Percentiles rank a stretch among this genome's conserved stretches.
Evolutionary conservation across 306 rosid genomes (phyloP).

Genomic region (Malus domestica): DNA sequence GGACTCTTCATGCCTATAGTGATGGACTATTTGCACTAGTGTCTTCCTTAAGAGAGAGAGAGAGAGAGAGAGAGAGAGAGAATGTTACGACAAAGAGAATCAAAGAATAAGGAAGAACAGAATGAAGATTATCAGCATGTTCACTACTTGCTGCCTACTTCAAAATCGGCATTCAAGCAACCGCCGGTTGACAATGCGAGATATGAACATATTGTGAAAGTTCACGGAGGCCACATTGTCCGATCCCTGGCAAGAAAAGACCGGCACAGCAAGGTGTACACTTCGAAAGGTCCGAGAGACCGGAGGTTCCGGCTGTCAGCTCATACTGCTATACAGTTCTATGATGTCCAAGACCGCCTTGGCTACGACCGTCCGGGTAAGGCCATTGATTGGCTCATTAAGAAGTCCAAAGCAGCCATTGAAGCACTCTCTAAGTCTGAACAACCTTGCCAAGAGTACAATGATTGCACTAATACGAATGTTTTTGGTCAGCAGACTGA

Average conservation of each 20-base stretch:
- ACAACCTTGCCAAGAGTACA: not conserved
- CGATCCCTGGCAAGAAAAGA: slow-evolving; percentile 3
- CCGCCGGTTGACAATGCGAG: not conserved
- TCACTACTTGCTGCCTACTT: not conserved
- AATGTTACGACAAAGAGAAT: not conserved
- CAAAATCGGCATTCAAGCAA: not conserved
- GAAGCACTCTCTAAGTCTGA: not conserved
- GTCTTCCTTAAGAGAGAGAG: not conserved
- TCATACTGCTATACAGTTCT: slow-evolving; percentile 19
- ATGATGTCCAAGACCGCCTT: slow-evolving; percentile 29
- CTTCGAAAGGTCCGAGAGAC: slow-evolving; percentile 21
- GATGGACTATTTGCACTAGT: not conserved
- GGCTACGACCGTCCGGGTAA: slow-evolving; percentile 18
- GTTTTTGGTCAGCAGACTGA: not conserved
- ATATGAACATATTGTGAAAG: slow-evolving; percentile 1
- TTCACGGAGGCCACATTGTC: slow-evolving; percentile 11
- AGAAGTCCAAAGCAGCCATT: slow-evolving; percentile 17
- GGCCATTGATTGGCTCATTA: slow-evolving; percentile 26
- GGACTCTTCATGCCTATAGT: not conserved
- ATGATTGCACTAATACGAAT: not conserved
- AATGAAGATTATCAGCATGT: not conserved
- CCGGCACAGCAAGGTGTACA: slow-evolving; percentile 20
- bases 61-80: no score
- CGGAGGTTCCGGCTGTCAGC: slow-evolving; percentile 22
- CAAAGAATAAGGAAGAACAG: not conserved